Percentiles rank a stretch among this genome's conserved stretches.
Conservation (phyloP, 2,329 filamentous ascomycete genomes). For the Ophiosphaerella herpotricha region DNA sequence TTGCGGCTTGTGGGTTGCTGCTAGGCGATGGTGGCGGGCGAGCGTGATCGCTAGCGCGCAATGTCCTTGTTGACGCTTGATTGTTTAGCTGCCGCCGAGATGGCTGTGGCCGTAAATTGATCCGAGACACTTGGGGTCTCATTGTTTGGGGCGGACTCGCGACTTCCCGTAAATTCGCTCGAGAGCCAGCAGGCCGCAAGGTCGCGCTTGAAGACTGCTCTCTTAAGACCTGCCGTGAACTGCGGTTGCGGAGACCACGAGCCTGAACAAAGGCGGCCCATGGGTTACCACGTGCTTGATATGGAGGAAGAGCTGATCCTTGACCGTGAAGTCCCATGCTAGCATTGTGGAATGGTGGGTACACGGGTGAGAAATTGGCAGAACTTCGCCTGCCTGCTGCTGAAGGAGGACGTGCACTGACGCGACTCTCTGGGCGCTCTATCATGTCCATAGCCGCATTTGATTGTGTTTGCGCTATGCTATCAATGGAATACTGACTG, state of each 20-base stretch:
- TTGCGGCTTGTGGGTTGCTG: conserved; percentile 17
- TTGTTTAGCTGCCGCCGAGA: conserved; percentile 42
- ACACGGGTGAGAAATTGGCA: conserved; percentile 37
- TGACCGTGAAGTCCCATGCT: conserved; percentile 42
- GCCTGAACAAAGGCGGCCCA: conserved; percentile 44
- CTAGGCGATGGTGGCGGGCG: conserved; percentile 36
- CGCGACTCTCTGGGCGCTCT: conserved; percentile 44
- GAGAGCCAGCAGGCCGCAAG: conserved; percentile 39
- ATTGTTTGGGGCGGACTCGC: conserved; percentile 30
- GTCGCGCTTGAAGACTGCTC: conserved; percentile 48
- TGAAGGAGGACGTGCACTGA: conserved; percentile 43
- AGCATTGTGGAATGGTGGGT: conserved; percentile 32
- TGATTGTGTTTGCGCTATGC: conserved; percentile 34
- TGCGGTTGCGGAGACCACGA: conserved; percentile 30
- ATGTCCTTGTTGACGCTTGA: conserved; percentile 43
- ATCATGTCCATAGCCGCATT: conserved; percentile 39
- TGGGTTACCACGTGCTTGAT: conserved; percentile 40
- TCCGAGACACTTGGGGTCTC: conserved; percentile 43
- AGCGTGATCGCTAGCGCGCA: conserved; percentile 40
- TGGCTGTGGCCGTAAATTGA: conserved; percentile 42
- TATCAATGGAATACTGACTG: conserved; percentile 32
- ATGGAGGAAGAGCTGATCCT: conserved; percentile 35
- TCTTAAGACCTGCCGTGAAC: conserved; percentile 41
- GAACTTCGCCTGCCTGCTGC: conserved; percentile 42
- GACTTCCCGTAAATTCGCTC: conserved; percentile 40